Conservation (phyloP, 345 rosid species). For the Linum usitatissimum region DNA sequence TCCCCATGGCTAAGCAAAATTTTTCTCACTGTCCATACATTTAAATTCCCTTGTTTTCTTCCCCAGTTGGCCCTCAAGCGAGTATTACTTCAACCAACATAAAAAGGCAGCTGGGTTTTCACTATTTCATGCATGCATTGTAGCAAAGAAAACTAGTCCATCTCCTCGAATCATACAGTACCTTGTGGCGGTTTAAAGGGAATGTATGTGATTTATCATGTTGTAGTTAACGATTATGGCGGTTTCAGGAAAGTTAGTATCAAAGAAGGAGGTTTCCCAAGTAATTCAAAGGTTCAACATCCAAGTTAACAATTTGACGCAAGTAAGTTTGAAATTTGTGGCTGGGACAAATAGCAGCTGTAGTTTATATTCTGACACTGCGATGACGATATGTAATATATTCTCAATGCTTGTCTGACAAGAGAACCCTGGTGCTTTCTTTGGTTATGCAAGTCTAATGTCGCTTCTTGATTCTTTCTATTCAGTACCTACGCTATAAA, state of each 20-base stretch:
- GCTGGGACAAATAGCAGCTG: neutral
- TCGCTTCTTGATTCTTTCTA: no score
- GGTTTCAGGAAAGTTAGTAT: conserved; percentile 42
- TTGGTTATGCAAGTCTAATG: no score
- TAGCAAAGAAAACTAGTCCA: neutral
- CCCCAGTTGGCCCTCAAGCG: neutral
- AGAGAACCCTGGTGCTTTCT: no score
- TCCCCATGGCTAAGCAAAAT: neutral
- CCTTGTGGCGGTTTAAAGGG: neutral
- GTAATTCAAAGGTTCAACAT: conserved; percentile 66
- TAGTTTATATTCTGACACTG: neutral
- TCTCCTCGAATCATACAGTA: neutral
- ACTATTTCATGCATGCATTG: neutral
- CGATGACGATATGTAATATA: neutral
- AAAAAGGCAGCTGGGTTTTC: neutral
- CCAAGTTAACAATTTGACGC: conserved; percentile 94
- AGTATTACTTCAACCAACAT: no score
- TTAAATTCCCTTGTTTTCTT: neutral
- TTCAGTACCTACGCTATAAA: no score
- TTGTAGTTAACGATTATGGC: conserved; percentile 8
- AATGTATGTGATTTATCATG: neutral
- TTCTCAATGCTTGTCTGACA: no score
- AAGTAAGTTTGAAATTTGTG: conserved; percentile 37
- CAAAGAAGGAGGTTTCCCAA: conserved; percentile 54
- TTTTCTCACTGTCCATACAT: neutral